Base-by-base conservation (phyloP, 805 yeast genomes). In the Yarrowia keelungensis region DNA sequence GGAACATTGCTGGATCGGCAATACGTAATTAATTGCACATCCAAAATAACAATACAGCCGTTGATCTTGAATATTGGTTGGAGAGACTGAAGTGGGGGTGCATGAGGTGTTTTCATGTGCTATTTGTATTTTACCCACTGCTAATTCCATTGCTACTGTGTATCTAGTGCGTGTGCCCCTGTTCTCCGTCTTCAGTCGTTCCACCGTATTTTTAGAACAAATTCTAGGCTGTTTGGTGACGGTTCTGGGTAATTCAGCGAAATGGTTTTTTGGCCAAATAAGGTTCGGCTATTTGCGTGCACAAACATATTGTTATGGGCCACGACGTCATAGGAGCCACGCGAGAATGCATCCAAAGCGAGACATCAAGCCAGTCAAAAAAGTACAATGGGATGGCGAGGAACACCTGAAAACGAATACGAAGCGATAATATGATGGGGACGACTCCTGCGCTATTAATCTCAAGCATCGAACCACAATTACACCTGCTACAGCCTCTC, bases 1-100 rank as follows among this genome's bases (percentile, higher is more conserved):
- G 47, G 62, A 41, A 41, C 62, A 54, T 54, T 54, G 62, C 62
- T 56, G 62, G 62, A 56, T 56, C 62, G 62, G 38, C 62, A 26
- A 32, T 15, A 47, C 38, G 42, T 41, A 39, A 39, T 53, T 19
- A 22, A 39, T 5, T 38, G 59, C 35, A 36, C 56, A 36, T 35
- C 26, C 32, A 51, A 36, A 38, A 51, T n/a, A 36, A 1, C 56
- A 16, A 11, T 16, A 36, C 14, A 35, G 42, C 10, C 43, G 58
- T 38, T 53, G 42, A 53, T 53, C 43, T 36, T 19, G 35, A 12
- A 16, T 3, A 51, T 5, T 35, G 19, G 39, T 10, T 32, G 56
- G 42, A 36, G 56, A 26, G 32, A 26, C 32, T 26, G 32, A 38
- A 11, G 39, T 38, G 39, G 39, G 39, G 39, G 39, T 38, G 39